Conservation (phyloP, 352 stramenopile species). For the Pythium brachiatum region DNA sequence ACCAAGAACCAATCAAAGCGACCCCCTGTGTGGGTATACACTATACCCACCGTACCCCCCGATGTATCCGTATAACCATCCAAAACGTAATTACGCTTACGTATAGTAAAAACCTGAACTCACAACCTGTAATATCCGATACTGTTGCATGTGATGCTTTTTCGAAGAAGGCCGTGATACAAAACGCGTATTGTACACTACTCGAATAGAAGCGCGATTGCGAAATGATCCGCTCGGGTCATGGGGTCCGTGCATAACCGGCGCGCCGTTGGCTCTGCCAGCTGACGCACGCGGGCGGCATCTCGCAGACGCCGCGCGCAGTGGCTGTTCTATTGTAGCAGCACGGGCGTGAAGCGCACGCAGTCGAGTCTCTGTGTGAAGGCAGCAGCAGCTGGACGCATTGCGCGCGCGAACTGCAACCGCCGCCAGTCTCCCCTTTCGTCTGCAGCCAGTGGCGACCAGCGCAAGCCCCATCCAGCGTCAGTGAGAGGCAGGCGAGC, state of each 20-base stretch:
- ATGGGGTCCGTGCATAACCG: neutral
- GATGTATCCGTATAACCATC: neutral
- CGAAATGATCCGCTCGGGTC: neutral
- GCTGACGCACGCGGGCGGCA: too few species aligned
- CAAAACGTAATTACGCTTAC: slow-evolving; percentile 20
- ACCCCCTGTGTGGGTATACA: neutral
- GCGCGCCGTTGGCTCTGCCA: neutral
- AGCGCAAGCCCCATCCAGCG: slow-evolving; percentile 12
- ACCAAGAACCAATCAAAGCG: slow-evolving; percentile 31
- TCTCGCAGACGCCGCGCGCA: neutral
- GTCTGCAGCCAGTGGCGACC: neutral
- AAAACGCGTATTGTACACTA: neutral
- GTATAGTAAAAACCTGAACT: neutral
- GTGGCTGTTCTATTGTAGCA: too few species aligned
- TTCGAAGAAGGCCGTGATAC: too few species aligned
- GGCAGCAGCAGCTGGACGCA: neutral
- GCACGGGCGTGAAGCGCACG: too few species aligned
- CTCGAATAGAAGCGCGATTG: neutral
- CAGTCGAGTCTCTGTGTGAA: neutral
- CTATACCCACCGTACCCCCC: slow-evolving; percentile 13
- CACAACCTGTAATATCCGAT: too few species aligned
- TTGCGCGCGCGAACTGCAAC: neutral
- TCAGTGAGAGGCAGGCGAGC: neutral
- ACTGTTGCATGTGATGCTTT: too few species aligned
- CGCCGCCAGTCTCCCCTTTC: neutral